These are phyloP conservation scores for Cyclanthera cordifolia DNA, from an alignment of 306 rosid species.

Conservation along the genomic window DNA sequence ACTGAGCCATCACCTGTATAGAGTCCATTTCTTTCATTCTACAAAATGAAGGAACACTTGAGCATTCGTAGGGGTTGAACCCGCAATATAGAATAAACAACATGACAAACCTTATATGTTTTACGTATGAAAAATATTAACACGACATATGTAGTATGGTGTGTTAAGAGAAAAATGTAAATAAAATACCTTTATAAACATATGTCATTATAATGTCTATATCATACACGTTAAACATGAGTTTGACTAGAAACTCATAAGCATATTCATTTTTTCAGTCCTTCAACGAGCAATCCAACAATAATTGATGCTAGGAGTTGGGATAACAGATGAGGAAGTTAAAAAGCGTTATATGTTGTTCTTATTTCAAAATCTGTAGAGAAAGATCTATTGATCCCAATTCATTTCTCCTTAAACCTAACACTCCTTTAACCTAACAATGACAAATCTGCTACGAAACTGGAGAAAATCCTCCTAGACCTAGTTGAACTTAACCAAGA, in stretches of 20 bases:
- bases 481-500: neutral
- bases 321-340: neutral
- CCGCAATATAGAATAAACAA: neutral
- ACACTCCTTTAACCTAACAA: neutral
- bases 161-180: neutral
- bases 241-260: neutral
- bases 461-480: neutral
- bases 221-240: neutral
- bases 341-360: neutral
- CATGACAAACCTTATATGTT: neutral
- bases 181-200: neutral
- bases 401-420: neutral
- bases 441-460: neutral
- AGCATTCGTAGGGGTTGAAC: neutral
- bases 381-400: neutral
- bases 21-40: slow-evolving; percentile 23
- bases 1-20: slow-evolving; percentile 49
- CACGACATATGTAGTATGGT: neutral
- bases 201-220: neutral
- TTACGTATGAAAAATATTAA: neutral
- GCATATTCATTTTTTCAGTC: neutral
- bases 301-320: neutral
- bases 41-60: neutral
- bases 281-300: neutral
- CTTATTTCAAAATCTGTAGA: neutral